Evolutionary conservation across 2,329 filamentous ascomycete genomes (phyloP).

Genomic region (Penicillium sp.): DNA sequence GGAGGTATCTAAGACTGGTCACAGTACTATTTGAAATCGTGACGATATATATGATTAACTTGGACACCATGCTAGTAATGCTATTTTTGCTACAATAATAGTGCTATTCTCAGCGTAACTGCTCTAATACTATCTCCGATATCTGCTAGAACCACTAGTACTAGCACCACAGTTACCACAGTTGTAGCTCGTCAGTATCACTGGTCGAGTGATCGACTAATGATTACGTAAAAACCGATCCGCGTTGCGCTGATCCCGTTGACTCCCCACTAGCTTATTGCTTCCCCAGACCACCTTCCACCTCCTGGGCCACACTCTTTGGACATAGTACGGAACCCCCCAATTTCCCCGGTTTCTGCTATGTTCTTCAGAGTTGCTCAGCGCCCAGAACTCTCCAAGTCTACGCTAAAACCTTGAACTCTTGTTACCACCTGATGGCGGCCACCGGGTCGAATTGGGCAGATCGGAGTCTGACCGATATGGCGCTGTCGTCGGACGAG

Average conservation of each 20-base stretch:
- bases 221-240: conserved; percentile 19
- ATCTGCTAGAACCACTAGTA: too few species aligned
- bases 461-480: conserved; percentile 28
- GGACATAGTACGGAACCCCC: background rate
- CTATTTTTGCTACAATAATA: too few species aligned
- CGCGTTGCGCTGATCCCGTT: conserved; percentile 19
- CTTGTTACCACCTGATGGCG: conserved; percentile 27
- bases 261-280: conserved; percentile 20
- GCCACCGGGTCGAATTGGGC: conserved; percentile 28
- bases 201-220: background rate
- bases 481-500: conserved; percentile 33
- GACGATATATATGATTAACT: too few species aligned
- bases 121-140: too few species aligned
- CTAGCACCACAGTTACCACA: too few species aligned
- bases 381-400: background rate
- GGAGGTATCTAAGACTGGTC: too few species aligned
- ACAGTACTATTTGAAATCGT: too few species aligned
- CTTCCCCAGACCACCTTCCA: conserved; percentile 16
- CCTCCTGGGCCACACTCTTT: background rate
- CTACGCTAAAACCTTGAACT: background rate
- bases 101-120: too few species aligned
- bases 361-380: background rate
- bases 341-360: background rate
- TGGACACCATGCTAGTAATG: too few species aligned
- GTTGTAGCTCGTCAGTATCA: background rate